Percentiles rank a stretch among this genome's conserved stretches.
phyloP scores from a whole-genome alignment of 306 rosid species.

The Prunus persica region DNA sequence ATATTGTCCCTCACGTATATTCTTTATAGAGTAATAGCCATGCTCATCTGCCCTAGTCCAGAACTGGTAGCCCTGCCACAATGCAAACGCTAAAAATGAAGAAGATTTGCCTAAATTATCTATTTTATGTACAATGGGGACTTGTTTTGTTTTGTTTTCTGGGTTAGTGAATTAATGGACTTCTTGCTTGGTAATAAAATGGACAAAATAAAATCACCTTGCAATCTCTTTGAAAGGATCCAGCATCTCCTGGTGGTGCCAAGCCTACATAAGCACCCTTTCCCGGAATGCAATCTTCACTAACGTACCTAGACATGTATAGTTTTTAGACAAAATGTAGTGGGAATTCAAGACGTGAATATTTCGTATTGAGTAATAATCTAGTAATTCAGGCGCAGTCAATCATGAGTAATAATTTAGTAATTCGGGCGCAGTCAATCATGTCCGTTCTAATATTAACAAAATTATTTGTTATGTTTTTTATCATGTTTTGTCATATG shows the following conservation, averaged over 20 bases:
- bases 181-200: background rate
- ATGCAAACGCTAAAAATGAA: too few relatives aligned
- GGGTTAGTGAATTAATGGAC: background rate
- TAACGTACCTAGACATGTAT: constrained; percentile 13
- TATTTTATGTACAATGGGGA: too few relatives aligned
- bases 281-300: constrained; percentile 9
- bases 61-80: constrained; percentile 68
- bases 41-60: constrained; percentile 68
- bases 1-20: constrained; percentile 52
- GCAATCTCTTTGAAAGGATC: constrained; percentile 65
- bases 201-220: constrained; percentile 43
- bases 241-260: constrained; percentile 50
- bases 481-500: too few relatives aligned
- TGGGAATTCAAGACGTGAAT: background rate
- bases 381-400: too few relatives aligned
- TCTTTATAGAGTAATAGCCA: constrained; percentile 55
- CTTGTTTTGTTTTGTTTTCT: background rate
- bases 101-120: too few relatives aligned
- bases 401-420: too few relatives aligned
- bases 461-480: too few relatives aligned
- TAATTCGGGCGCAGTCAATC: too few relatives aligned
- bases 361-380: too few relatives aligned
- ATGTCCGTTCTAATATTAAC: too few relatives aligned
- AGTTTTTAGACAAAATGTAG: background rate
- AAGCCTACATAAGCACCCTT: constrained; percentile 45